Conservation (phyloP, 1,284 basidiomycete genomes). For the Microstroma glucosiphilum region DNA sequence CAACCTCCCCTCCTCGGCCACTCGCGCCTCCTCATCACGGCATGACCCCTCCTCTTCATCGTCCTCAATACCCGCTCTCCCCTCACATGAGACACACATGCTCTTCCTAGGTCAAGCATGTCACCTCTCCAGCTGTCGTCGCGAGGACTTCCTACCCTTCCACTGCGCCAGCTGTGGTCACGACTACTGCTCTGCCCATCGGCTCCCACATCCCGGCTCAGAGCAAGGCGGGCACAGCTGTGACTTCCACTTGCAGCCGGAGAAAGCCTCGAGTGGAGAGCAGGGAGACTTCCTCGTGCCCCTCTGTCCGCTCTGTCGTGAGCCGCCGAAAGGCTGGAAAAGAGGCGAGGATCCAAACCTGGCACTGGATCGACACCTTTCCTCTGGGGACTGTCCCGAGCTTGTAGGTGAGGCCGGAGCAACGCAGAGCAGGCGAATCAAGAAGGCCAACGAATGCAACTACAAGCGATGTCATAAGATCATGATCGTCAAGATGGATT, state of each 20-base stretch:
- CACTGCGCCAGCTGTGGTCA: slow-evolving; percentile 35
- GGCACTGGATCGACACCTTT: slow-evolving; percentile 39
- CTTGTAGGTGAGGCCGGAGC: neutral
- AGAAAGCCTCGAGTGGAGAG: slow-evolving; percentile 23
- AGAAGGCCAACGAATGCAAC: slow-evolving; percentile 34
- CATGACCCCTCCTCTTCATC: neutral
- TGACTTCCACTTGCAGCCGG: slow-evolving; percentile 27
- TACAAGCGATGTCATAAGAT: slow-evolving; percentile 34
- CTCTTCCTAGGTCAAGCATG: slow-evolving; percentile 44
- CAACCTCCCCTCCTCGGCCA: slow-evolving; percentile 1
- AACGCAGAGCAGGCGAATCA: slow-evolving; percentile 19
- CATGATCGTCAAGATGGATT: slow-evolving; percentile 39
- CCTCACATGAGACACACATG: slow-evolving; percentile 19
- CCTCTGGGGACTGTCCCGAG: slow-evolving; percentile 8
- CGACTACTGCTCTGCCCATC: slow-evolving; percentile 10
- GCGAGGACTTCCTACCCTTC: slow-evolving; percentile 43
- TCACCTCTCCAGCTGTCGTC: slow-evolving; percentile 29
- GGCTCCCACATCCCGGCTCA: neutral
- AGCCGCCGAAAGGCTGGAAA: slow-evolving; percentile 34
- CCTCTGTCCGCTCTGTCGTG: slow-evolving; percentile 38
- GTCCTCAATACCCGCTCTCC: neutral
- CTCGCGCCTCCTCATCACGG: neutral
- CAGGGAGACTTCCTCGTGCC: slow-evolving; percentile 33
- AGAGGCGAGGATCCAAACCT: slow-evolving; percentile 41
- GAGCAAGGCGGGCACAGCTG: slow-evolving; percentile 23